Conservation (phyloP, 2,329 filamentous ascomycete genomes). For the Trichoderma gracile region DNA sequence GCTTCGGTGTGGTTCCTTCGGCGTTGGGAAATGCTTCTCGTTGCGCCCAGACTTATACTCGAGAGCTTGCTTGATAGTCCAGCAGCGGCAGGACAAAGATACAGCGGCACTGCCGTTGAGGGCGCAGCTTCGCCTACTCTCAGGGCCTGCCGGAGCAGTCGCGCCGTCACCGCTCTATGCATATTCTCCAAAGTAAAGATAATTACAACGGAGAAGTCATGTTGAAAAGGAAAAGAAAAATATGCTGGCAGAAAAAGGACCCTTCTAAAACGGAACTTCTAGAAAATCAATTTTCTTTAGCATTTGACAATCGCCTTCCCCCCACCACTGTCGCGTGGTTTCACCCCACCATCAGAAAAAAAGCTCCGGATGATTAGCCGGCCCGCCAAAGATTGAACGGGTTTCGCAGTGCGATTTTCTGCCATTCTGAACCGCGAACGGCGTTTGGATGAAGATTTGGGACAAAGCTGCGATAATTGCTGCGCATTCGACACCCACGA, state of each 20-base stretch:
- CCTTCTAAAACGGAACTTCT: background rate
- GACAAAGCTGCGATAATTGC: slow-evolving; percentile 5
- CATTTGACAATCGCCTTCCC: background rate
- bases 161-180: slow-evolving; percentile 47
- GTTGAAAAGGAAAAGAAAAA: too few relatives aligned
- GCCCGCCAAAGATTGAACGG: slow-evolving; percentile 28
- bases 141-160: slow-evolving; percentile 47
- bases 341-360: slow-evolving; percentile 22
- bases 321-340: slow-evolving; percentile 13
- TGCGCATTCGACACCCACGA: slow-evolving; percentile 3
- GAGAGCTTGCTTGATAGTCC: slow-evolving; percentile 32
- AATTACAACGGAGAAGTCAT: too few relatives aligned
- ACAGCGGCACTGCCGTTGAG: slow-evolving; percentile 47
- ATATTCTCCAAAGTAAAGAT: slow-evolving; percentile 37
- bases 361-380: slow-evolving; percentile 32
- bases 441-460: background rate
- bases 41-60: background rate
- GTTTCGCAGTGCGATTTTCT: slow-evolving; percentile 34
- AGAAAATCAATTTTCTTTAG: background rate
- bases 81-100: slow-evolving; percentile 48
- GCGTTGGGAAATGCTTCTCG: slow-evolving; percentile 24
- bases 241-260: background rate
- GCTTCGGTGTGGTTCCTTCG: slow-evolving; percentile 36
- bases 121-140: slow-evolving; percentile 44
- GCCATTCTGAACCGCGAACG: slow-evolving; percentile 13